phyloP scores from a whole-genome alignment of 2,329 filamentous ascomycete genomes.

The Claviceps digitariae region DNA sequence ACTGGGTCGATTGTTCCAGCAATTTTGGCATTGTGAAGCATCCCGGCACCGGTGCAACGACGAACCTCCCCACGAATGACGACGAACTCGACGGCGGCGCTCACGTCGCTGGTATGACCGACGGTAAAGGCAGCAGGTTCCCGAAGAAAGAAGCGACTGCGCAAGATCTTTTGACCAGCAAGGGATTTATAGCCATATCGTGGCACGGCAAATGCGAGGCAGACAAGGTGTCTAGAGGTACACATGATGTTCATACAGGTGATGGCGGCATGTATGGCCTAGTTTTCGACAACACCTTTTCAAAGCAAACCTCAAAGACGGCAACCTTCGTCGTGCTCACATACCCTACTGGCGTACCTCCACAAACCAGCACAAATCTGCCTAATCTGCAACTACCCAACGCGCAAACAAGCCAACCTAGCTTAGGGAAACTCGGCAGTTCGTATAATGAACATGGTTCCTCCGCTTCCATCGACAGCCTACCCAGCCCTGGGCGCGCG shows the following conservation, averaged over 20 bases:
- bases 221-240: constrained; percentile 86
- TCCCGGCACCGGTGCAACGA: constrained; percentile 55
- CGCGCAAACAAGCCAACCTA: constrained; percentile 32
- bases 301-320: constrained; percentile 86
- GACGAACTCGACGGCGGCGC: constrained; percentile 33
- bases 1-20: constrained; percentile 24
- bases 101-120: constrained; percentile 26
- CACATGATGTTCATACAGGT: constrained; percentile 59
- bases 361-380: constrained; percentile 59
- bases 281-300: constrained; percentile 98
- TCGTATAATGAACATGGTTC: constrained; percentile 30
- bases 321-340: constrained; percentile 90
- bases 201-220: constrained; percentile 96
- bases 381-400: constrained; percentile 38
- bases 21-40: constrained; percentile 99
- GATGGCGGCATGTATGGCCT: constrained; percentile 90
- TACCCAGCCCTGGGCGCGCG: constrained; percentile 33
- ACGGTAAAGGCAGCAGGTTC: constrained; percentile 34
- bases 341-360: constrained; percentile 71
- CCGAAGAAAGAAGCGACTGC: constrained; percentile 47
- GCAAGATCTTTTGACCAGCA: constrained; percentile 48
- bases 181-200: constrained; percentile 57
- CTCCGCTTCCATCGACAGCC: constrained; percentile 46
- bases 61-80: constrained; percentile 27
- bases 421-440: constrained; percentile 34